Evolutionary conservation across 2,329 filamentous ascomycete genomes (phyloP).

Genomic region (Furcasterigmium furcatum): DNA sequence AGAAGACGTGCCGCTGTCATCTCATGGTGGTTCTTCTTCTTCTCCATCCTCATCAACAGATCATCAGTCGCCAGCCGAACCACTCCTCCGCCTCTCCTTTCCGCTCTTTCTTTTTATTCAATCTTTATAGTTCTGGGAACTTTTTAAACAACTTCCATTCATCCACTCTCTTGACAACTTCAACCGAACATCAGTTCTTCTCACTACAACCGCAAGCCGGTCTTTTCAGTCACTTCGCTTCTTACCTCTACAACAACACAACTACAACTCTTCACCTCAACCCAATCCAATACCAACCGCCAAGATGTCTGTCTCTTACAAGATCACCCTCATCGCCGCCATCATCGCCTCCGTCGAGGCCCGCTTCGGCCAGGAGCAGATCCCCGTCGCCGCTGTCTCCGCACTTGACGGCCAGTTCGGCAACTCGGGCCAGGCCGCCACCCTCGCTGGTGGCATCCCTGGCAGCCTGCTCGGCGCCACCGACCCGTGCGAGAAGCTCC

Average conservation of each 20-base stretch:
- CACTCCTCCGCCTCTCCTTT: neutral
- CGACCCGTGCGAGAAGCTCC: slow-evolving; percentile 65
- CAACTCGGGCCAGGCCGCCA: slow-evolving; percentile 56
- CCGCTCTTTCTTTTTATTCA: slow-evolving; percentile 12
- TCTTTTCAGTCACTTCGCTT: slow-evolving; percentile 7
- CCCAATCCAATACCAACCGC: neutral
- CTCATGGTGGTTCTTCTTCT: neutral
- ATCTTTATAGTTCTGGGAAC: slow-evolving; percentile 33
- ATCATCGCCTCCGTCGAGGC: slow-evolving; percentile 44
- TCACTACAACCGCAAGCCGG: slow-evolving; percentile 15
- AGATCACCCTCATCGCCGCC: slow-evolving; percentile 33
- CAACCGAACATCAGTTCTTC: neutral
- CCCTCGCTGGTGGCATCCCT: slow-evolving; percentile 60
- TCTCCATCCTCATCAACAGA: neutral
- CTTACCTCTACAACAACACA: slow-evolving; percentile 7
- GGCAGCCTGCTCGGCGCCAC: slow-evolving; percentile 61
- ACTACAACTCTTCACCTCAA: neutral
- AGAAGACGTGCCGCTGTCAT: neutral
- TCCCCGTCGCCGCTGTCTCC: slow-evolving; percentile 50
- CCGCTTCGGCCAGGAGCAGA: slow-evolving; percentile 63
- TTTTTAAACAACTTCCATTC: slow-evolving; percentile 26
- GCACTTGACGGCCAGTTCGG: slow-evolving; percentile 50
- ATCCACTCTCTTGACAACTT: slow-evolving; percentile 16
- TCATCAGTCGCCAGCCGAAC: neutral
- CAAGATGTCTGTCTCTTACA: slow-evolving; percentile 41